Evolutionary conservation across 768 basidiomycete genomes (phyloP).

Genomic region (Lactifluus rugatus): DNA sequence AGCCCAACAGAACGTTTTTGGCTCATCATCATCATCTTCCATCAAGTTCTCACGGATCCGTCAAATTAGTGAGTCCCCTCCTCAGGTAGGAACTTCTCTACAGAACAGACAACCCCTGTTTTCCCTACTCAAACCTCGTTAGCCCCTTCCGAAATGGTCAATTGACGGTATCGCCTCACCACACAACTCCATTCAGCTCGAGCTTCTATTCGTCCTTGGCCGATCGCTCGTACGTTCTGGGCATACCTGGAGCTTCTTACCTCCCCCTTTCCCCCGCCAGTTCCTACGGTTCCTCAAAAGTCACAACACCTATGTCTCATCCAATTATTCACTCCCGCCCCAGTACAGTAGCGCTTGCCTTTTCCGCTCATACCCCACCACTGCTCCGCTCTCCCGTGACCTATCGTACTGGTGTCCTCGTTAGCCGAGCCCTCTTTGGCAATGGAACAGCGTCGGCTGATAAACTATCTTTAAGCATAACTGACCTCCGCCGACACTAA

Average conservation of each 20-base stretch:
- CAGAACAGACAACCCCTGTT: constrained; percentile 4
- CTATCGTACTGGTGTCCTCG: neutral
- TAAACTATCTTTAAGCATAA: neutral
- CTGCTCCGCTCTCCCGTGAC: constrained; percentile 8
- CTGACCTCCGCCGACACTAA: neutral
- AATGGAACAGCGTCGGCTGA: constrained; percentile 2
- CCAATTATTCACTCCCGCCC: neutral
- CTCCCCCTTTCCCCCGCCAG: neutral
- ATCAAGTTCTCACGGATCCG: neutral
- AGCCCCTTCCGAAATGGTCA: constrained; percentile 1
- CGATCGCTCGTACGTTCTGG: constrained; percentile 1
- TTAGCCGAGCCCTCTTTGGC: neutral
- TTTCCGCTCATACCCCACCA: neutral
- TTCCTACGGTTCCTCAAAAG: neutral
- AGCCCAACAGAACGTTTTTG: neutral
- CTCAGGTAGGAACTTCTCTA: constrained; percentile 6
- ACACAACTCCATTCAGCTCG: constrained; percentile 5
- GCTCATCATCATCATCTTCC: neutral
- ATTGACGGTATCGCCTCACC: constrained; percentile 4
- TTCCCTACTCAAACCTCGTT: neutral
- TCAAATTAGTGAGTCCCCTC: constrained; percentile 5
- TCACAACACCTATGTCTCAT: neutral
- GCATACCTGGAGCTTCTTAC: neutral
- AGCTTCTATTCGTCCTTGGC: constrained; percentile 3
- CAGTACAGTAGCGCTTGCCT: neutral